Percentiles rank a stretch among this genome's conserved stretches.
Conservation (phyloP, 2,329 filamentous ascomycete genomes). For the Trichophyton benhamiae region DNA sequence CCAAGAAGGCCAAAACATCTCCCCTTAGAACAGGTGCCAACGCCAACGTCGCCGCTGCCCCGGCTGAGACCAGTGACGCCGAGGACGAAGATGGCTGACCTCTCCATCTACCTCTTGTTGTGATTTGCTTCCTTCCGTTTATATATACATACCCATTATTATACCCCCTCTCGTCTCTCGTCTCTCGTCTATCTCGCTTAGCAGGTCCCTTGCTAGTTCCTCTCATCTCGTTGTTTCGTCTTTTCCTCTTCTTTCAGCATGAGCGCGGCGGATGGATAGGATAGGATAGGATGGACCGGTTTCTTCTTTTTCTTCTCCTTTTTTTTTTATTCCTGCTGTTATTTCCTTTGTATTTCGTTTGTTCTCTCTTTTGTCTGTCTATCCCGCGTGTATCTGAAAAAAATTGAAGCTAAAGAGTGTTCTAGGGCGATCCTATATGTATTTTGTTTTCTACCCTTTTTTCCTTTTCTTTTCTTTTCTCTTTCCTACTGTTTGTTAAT, state of each 20-base stretch:
- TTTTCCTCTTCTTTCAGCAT: conserved; percentile 11
- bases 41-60: neutral
- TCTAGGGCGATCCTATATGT: neutral
- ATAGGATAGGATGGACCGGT: neutral
- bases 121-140: conserved; percentile 10
- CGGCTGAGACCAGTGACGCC: conserved; percentile 18
- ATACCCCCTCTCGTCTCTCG: conserved; percentile 9
- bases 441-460: neutral
- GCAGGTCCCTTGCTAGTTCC: conserved; percentile 17
- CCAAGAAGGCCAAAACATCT: conserved; percentile 34
- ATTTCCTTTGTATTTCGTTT: conserved; percentile 1
- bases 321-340: neutral
- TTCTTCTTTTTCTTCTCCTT: conserved; percentile 11
- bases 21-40: neutral
- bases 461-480: neutral
- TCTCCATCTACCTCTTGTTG: conserved; percentile 14
- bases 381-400: conserved; percentile 3
- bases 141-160: conserved; percentile 8
- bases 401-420: conserved; percentile 1
- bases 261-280: conserved; percentile 10
- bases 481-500: neutral
- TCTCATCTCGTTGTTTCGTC: conserved; percentile 12
- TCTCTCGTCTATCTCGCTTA: neutral
- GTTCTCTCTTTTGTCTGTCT: conserved; percentile 10
- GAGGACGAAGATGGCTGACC: conserved; percentile 40